A percentile compares a stretch with the other conserved stretches of the same genome.
Evolutionary conservation across 1,284 basidiomycete species (phyloP).

Genomic region (Leccinum griseonigrum): DNA sequence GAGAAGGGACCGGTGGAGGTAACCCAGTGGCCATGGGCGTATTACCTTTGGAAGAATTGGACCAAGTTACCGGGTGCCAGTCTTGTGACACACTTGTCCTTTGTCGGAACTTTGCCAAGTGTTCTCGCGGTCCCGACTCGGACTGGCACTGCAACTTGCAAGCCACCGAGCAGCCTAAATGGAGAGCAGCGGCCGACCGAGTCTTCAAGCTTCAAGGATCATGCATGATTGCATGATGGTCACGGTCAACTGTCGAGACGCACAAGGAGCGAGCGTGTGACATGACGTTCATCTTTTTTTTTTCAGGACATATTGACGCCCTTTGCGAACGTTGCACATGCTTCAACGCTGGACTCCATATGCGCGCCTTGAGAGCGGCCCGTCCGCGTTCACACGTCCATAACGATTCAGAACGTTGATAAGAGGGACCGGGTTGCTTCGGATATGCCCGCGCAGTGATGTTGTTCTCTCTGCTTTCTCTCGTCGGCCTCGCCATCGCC

Average conservation of each 20-base stretch:
- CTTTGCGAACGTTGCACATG: background rate
- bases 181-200: slow-evolving; percentile 1
- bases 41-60: background rate
- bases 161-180: background rate
- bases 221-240: too few species aligned
- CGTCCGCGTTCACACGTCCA: background rate
- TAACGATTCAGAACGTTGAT: background rate
- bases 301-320: background rate
- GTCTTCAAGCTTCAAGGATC: background rate
- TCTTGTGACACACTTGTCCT: background rate
- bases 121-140: slow-evolving; percentile 1
- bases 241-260: background rate
- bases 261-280: slow-evolving; percentile 5
- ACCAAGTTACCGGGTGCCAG: background rate
- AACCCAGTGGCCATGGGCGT: background rate
- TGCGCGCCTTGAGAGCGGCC: background rate
- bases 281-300: background rate
- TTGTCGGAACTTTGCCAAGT: background rate
- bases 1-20: background rate
- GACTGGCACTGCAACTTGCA: background rate
- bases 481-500: slow-evolving; percentile 22
- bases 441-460: slow-evolving; percentile 1
- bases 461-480: slow-evolving; percentile 17
- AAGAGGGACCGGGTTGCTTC: background rate
- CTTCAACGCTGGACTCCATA: background rate